phyloP scores from a whole-genome alignment of 129 eudicot species.

The Lonicera japonica region DNA sequence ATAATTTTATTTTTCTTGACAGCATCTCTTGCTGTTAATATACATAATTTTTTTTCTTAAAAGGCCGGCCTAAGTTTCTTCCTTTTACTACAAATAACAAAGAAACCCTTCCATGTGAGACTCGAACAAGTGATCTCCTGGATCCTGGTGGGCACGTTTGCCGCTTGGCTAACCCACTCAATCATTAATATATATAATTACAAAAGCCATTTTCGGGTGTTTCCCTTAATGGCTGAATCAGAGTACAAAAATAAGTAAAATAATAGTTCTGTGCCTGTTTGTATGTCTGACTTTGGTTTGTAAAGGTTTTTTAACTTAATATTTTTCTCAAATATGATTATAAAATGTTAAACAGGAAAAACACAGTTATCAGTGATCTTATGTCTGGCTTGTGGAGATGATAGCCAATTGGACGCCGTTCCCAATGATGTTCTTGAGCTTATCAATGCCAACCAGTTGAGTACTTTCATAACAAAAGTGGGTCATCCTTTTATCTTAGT shows the following conservation, averaged over 20 bases:
- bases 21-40: too few relatives aligned
- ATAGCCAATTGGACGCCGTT: slow-evolving; percentile 30
- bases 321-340: background rate
- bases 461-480: slow-evolving; percentile 73
- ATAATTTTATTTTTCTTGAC: too few relatives aligned
- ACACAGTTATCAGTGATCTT: slow-evolving; percentile 49
- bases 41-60: too few relatives aligned
- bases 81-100: too few relatives aligned
- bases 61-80: too few relatives aligned
- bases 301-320: background rate
- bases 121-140: too few relatives aligned
- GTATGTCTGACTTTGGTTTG: background rate
- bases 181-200: background rate
- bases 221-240: too few relatives aligned
- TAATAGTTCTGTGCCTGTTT: background rate
- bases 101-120: too few relatives aligned
- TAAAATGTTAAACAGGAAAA: slow-evolving; percentile 39
- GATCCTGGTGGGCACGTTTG: too few relatives aligned
- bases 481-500: slow-evolving; percentile 25
- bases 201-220: background rate
- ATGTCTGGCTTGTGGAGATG: slow-evolving; percentile 56
- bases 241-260: background rate
- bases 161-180: background rate
- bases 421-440: slow-evolving; percentile 62
- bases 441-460: slow-evolving; percentile 57